These are phyloP conservation scores for Backusella psychrophila DNA, from an alignment of 192 early-diverging fungal species.

Conservation along the genomic window DNA sequence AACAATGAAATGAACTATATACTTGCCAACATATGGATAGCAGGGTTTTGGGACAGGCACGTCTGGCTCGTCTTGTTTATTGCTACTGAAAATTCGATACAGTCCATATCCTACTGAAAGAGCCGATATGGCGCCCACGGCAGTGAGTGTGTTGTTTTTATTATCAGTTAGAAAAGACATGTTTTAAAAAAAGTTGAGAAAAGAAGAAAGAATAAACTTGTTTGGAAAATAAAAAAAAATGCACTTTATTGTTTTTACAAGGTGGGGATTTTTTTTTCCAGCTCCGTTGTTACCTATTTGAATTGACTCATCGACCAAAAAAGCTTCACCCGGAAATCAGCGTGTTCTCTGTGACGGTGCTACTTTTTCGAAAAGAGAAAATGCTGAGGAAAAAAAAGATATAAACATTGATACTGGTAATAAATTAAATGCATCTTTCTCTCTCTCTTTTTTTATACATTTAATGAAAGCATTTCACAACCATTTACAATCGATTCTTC, in stretches of 20 bases:
- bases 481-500: too few species aligned
- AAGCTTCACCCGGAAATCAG: neutral
- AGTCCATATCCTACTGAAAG: neutral
- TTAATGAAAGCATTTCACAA: too few species aligned
- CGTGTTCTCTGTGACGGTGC: neutral
- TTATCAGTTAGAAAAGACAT: neutral
- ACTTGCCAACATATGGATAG: neutral
- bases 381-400: too few species aligned
- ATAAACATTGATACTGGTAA: too few species aligned
- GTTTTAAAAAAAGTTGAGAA: neutral
- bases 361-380: too few species aligned
- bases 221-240: neutral
- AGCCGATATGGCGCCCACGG: neutral
- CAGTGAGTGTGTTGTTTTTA: neutral
- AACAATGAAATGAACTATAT: neutral
- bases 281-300: neutral
- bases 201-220: neutral
- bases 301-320: neutral
- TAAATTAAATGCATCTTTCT: too few species aligned
- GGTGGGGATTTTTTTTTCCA: neutral
- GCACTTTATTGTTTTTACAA: neutral
- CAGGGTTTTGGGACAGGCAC: neutral
- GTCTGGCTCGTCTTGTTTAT: neutral
- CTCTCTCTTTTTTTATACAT: too few species aligned
- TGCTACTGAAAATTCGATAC: neutral